Base-by-base conservation (phyloP, 2,329 filamentous ascomycete species). In the Ceratocystiopsis brevicomis region DNA sequence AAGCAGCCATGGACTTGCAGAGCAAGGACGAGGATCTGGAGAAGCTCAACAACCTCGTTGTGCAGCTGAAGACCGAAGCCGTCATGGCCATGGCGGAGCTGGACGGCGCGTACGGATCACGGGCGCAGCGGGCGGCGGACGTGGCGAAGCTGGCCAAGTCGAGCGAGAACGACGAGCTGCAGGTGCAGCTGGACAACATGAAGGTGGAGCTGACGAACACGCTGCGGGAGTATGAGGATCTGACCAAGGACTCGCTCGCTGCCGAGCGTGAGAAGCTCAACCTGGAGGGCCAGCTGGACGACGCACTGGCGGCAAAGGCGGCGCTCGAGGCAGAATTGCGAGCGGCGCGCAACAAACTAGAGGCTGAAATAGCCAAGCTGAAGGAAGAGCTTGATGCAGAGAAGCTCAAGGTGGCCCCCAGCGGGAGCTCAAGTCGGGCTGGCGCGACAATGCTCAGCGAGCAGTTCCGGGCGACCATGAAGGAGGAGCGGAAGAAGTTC, bases 71-170 rank as follows among this genome's bases (percentile, higher is more conserved):
- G 63, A 75, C 71, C 43, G 72, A 76, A 52, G 61, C 73, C 46
- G 73, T 71, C 39, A 67, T 76, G 51, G 68, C 70, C 41, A 68
- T 71, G 53, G 73, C 73, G 16, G 73, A 77, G 56, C 65, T 77
- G 30, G 73, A 77, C 49, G 70, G 70, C 45, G 72, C 72, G 21
- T 75, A 76, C 53, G 72, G 72, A 45, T 67, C 68, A 45, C 67
- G 71, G 46, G 66, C 69, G 45, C 66, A 76, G 57, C 69, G 73
- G 18, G 71, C 72, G 17, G 67, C 68, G 13, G 71, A 75, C 49
- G 66, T 68, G 17, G 72, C 72, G 1, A 68, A 68, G 39, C 59
- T 63, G 39, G 55, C 68, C 50, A 69, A 71, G 56, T 64, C 58
- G 44, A 61, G 60, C n/a, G 64, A 71, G 53, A 57, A 64, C 38